Conservation (phyloP, 805 yeast genomes). For the Wickerhamia fluorescens region DNA sequence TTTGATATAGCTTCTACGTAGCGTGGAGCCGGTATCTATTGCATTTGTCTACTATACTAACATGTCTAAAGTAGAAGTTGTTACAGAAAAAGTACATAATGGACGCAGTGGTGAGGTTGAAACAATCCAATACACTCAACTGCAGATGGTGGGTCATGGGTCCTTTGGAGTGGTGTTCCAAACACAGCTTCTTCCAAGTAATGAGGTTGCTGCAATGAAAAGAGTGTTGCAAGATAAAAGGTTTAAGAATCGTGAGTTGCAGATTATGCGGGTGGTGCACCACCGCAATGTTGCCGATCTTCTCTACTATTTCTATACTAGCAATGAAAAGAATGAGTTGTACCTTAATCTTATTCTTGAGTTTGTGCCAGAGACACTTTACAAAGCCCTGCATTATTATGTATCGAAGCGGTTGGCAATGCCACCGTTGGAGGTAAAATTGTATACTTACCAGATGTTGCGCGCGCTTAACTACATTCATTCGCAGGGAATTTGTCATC, state of each 20-base stretch:
- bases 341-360: conserved; percentile 87
- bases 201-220: conserved; percentile 85
- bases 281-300: conserved; percentile 86
- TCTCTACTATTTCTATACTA: conserved; percentile 77
- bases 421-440: conserved; percentile 86
- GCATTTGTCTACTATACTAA: conserved; percentile 1
- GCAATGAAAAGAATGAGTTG: conserved; percentile 65
- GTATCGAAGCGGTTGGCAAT: conserved; percentile 65
- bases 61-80: conserved; percentile 39
- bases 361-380: conserved; percentile 92
- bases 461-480: conserved; percentile 78
- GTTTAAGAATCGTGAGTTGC: conserved; percentile 90
- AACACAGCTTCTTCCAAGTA: conserved; percentile 66
- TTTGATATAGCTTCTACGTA: no score
- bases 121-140: conserved; percentile 68
- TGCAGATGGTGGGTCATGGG: conserved; percentile 95
- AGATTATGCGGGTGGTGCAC: conserved; percentile 84
- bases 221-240: conserved; percentile 94
- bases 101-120: conserved; percentile 61
- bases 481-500: conserved; percentile 76
- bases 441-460: conserved; percentile 71
- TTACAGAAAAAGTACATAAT: conserved; percentile 62
- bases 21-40: no score
- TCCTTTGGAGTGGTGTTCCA: conserved; percentile 98
- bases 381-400: conserved; percentile 81